Conservation (phyloP, 2,329 filamentous ascomycete species). For the Alternaria gaisen region DNA sequence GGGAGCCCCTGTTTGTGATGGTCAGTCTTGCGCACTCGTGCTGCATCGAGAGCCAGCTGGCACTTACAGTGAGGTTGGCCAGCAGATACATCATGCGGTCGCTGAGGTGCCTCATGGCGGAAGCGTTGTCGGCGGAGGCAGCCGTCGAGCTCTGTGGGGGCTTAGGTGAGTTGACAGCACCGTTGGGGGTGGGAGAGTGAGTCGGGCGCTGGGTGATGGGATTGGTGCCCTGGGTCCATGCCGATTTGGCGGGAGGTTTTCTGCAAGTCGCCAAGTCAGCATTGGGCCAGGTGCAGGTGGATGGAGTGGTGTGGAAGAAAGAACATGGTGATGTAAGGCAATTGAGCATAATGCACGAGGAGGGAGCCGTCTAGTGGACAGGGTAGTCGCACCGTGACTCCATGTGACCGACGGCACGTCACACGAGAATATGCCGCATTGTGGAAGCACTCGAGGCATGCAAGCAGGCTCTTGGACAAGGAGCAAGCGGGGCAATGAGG, state of each 20-base stretch:
- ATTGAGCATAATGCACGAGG: slow-evolving; percentile 11
- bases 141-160: slow-evolving; percentile 48
- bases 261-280: slow-evolving; percentile 47
- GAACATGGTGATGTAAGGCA: slow-evolving; percentile 9
- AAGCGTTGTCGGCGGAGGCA: slow-evolving; percentile 59
- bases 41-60: background rate
- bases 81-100: slow-evolving; percentile 68
- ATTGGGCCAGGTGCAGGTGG: slow-evolving; percentile 23
- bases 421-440: slow-evolving; percentile 37
- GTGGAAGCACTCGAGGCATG: slow-evolving; percentile 28
- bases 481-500: background rate
- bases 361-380: slow-evolving; percentile 20
- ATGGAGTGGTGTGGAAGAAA: slow-evolving; percentile 10
- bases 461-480: slow-evolving; percentile 9
- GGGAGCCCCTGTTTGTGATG: slow-evolving; percentile 60
- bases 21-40: slow-evolving; percentile 20
- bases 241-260: slow-evolving; percentile 64
- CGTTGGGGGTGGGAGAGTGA: slow-evolving; percentile 62
- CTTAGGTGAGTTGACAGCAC: slow-evolving; percentile 56
- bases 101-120: slow-evolving; percentile 66
- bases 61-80: slow-evolving; percentile 66
- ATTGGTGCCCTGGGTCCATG: slow-evolving; percentile 69
- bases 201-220: slow-evolving; percentile 67
- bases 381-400: slow-evolving; percentile 42
- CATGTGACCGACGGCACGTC: slow-evolving; percentile 47